phyloP scores from a whole-genome alignment of 2,329 filamentous ascomycete species.

The Lithohypha guttulata region DNA sequence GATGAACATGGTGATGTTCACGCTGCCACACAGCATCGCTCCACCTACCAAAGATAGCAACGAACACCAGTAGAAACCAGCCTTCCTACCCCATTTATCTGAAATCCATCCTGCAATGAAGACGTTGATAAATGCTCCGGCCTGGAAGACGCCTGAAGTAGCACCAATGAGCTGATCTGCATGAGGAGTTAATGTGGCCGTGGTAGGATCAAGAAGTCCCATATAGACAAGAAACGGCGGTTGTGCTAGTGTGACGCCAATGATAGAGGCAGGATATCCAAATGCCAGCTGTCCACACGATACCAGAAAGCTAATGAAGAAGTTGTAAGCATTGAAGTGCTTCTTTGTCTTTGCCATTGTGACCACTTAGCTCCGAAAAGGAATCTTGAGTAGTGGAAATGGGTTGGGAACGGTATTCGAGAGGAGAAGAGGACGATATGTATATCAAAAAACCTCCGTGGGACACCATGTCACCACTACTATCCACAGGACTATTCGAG shows the following conservation, averaged over 20 bases:
- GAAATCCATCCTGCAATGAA: constrained; percentile 20
- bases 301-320: constrained; percentile 14
- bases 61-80: constrained; percentile 31
- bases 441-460: too few species aligned
- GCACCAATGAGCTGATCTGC: constrained; percentile 10
- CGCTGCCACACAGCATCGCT: constrained; percentile 10
- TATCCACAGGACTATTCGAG: too few species aligned
- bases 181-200: background rate
- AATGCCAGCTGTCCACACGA: constrained; percentile 14
- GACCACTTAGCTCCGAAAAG: too few species aligned
- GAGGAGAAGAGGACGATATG: too few species aligned
- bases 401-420: too few species aligned
- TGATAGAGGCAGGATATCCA: constrained; percentile 9
- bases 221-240: constrained; percentile 8
- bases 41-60: constrained; percentile 13
- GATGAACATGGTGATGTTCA: constrained; percentile 13
- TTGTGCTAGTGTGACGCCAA: constrained; percentile 9
- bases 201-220: constrained; percentile 6
- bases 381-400: too few species aligned
- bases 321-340: constrained; percentile 14
- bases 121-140: constrained; percentile 13
- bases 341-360: constrained; percentile 9
- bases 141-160: constrained; percentile 10
- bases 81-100: constrained; percentile 45
- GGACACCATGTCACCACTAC: too few species aligned